Evolutionary conservation across 1,284 basidiomycete species (phyloP), one percentile per base, ranked within the genome.

Genomic region (Wolfiporia cocos): DNA sequence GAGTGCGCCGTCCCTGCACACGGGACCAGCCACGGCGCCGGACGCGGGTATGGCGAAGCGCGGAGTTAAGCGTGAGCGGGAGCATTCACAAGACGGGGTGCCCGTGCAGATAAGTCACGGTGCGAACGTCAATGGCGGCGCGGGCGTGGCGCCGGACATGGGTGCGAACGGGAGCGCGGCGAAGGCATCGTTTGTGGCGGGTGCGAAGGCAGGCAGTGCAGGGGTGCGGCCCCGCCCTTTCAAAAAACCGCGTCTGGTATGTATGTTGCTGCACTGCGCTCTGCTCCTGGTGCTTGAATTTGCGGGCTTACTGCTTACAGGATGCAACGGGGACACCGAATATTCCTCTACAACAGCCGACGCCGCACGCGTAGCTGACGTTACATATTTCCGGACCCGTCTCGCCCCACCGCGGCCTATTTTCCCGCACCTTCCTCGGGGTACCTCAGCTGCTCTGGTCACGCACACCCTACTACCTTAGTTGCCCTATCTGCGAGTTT

Each of bases 211-310:
- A 19, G 60, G 60, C 4, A 57, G 42, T 14, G 49, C 50, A 12
- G 74, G 71, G 37, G 74, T 71, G 14, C 69, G 80, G 46, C 82
- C 84, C 21, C 68, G 86, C 50, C 84, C 85, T 31, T 55, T 81
- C 37, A 88, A 88, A 71, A 87, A 84, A 62, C 82, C 80, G 57
- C 71, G 83, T 49, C 68, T 83, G 76, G 85, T 88, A 52, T 59
- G 77, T 67, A 23, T 42, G 32, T 38, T 21, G 37, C 18, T 30
- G 38, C 30, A 22, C 36, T 18, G 30, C 21, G 34, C 35, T 5
- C 21, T 28, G n/a, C 34, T 11, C 33, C 37, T 33, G 21, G 21
- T 44, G 31, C 23, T 41, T 37, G 40, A 18, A 28, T 17, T 32
- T 35, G 14, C 34, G 10, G 22, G 22, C 31, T 24, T 43, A 29